phyloP scores from a whole-genome alignment of 108 stramenopile genomes.

The Conticribra weissflogii region DNA sequence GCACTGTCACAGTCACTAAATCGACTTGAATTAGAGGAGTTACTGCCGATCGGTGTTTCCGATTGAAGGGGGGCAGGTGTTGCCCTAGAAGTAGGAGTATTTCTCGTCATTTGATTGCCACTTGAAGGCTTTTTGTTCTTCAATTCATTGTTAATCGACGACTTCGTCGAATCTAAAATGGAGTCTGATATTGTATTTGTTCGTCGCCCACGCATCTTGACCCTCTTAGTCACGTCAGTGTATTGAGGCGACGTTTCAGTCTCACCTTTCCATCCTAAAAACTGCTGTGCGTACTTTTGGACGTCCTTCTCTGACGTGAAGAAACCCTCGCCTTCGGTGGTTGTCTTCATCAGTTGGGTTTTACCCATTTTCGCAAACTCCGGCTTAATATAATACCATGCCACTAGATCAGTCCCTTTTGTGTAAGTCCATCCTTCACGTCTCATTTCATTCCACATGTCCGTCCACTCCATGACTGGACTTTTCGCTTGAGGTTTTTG shows the following conservation, averaged over 20 bases:
- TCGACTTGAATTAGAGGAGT: neutral
- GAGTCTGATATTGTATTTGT: neutral
- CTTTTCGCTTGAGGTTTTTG: constrained; percentile 1
- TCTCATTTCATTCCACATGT: constrained; percentile 25
- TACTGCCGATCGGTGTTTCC: neutral
- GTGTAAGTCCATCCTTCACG: constrained; percentile 20
- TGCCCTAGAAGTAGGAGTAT: neutral
- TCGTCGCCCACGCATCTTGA: constrained; percentile 12
- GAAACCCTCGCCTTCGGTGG: constrained; percentile 23
- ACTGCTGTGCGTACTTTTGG: constrained; percentile 21
- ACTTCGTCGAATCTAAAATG: neutral
- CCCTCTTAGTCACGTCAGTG: constrained; percentile 13
- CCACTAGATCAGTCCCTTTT: constrained; percentile 14
- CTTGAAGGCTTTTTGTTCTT: neutral
- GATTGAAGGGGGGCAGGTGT: neutral
- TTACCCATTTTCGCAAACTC: constrained; percentile 7
- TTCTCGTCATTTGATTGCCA: neutral
- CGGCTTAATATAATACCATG: constrained; percentile 28
- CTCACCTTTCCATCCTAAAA: constrained; percentile 25
- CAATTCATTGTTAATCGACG: neutral
- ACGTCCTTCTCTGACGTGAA: constrained; percentile 27
- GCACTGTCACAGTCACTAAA: neutral
- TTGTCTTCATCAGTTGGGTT: constrained; percentile 1
- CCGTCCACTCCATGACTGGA: constrained; percentile 9
- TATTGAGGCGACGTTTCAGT: neutral